These are phyloP conservation scores for Alternaria metachromatica DNA, from an alignment of 2,329 filamentous ascomycete species.

Conservation along the genomic window DNA sequence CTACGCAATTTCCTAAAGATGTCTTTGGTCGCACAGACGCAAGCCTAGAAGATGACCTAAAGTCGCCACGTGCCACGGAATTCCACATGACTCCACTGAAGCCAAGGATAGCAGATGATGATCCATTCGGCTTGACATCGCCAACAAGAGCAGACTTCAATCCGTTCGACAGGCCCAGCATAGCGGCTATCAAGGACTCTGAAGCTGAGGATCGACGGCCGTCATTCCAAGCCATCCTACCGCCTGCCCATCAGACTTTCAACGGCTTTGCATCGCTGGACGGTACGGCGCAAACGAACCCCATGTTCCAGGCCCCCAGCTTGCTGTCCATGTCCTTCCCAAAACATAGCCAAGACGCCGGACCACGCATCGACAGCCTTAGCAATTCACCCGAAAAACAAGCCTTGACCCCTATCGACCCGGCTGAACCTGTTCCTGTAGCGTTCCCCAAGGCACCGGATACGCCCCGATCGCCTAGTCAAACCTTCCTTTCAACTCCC, in stretches of 20 bases:
- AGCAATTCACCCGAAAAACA: constrained; percentile 27
- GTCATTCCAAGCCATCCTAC: constrained; percentile 47
- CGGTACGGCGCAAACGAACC: constrained; percentile 37
- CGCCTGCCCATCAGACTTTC: constrained; percentile 41
- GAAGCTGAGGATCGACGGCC: constrained; percentile 38
- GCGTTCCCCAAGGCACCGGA: constrained; percentile 21
- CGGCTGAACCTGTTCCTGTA: constrained; percentile 10
- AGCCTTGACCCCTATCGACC: constrained; percentile 12
- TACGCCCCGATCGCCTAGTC: constrained; percentile 22
- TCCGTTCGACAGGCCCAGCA: constrained; percentile 30
- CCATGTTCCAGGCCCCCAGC: constrained; percentile 21
- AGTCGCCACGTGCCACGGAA: constrained; percentile 43
- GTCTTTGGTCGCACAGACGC: constrained; percentile 33
- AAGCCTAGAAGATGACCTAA: constrained; percentile 46
- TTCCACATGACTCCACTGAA: constrained; percentile 49
- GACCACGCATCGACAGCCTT: constrained; percentile 33
- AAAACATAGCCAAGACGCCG: constrained; percentile 13
- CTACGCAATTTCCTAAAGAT: constrained; percentile 46
- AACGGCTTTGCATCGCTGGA: constrained; percentile 48
- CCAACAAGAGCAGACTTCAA: constrained; percentile 53
- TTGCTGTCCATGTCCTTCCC: constrained; percentile 16
- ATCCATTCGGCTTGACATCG: constrained; percentile 48
- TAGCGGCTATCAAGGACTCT: constrained; percentile 22
- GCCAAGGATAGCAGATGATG: constrained; percentile 40
- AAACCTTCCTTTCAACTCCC: constrained; percentile 39